Evolutionary conservation across 1,284 basidiomycete species (phyloP), one percentile per base, ranked within the genome.

Genomic region (Ganoderma sinense): DNA sequence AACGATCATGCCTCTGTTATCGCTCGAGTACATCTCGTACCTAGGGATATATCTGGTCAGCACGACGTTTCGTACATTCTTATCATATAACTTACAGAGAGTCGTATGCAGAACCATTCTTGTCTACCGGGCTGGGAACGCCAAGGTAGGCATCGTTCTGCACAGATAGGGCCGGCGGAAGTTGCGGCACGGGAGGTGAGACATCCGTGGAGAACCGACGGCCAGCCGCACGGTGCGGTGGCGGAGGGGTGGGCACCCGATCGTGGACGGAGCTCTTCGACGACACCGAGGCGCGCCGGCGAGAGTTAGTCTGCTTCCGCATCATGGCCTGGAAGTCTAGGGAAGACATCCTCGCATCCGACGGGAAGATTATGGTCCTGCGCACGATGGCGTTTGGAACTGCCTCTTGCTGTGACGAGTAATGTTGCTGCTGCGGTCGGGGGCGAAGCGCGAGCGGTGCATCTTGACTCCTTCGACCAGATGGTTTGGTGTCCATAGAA

Each of bases 201-300:
- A 82, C 82, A 74, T 89, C 87, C 33, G 76, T 79, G 23, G 92
- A 94, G 80, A 93, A 92, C 45, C 91, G 87, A 72, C 86, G 86
- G 36, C 80, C 78, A 40, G 84, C 82, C 6, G 86, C 81, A 53
- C 75, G 73, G 71, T 33, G 33, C n/a, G 91, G 88, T 41, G 93
- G 93, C 23, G 92, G 92, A 31, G 93, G 93, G 2, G 93, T 95
- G 23, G 93, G 93, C n/a, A 84, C 90, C 65, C 93, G 90, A 74
- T 94, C 93, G 74, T 92, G 91, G 29, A 94, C 83, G 40, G 93
- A 94, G 65, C 89, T 88, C 74, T 81, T 87, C 3, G 90, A 91
- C 40, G 82, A 80, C 45, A 81, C 78, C 40, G 87, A 88, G 23
- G 84, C 83, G 56, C 88, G 88, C 62, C 88, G 81, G 20, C 78